phyloP scores from a whole-genome alignment of 2,329 filamentous ascomycete species.

The Neospermospora avenae region DNA sequence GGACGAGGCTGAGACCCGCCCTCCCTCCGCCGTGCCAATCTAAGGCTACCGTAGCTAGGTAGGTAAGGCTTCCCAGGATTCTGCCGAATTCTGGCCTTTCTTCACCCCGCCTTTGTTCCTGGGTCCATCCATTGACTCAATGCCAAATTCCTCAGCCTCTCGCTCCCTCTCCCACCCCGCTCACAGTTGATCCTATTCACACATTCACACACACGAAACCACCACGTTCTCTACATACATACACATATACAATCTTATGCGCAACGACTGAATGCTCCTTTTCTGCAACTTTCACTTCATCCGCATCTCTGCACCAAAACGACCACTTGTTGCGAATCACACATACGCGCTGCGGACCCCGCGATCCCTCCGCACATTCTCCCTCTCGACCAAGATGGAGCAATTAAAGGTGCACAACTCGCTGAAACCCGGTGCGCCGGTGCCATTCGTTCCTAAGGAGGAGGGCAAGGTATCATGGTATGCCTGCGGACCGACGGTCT shows the following conservation, averaged over 20 bases:
- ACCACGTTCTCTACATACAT: neutral
- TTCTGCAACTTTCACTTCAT: slow-evolving; percentile 13
- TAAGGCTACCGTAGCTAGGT: too few relatives aligned
- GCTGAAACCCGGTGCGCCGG: slow-evolving; percentile 30
- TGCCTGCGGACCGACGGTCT: slow-evolving; percentile 68
- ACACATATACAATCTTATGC: neutral
- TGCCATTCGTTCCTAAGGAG: slow-evolving; percentile 31
- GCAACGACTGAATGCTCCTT: slow-evolving; percentile 19
- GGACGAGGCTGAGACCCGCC: neutral
- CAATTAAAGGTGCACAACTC: slow-evolving; percentile 35
- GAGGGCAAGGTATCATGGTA: slow-evolving; percentile 55
- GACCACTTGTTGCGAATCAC: too few relatives aligned
- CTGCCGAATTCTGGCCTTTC: neutral
- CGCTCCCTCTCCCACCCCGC: neutral
- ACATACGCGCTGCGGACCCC: neutral
- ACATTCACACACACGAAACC: too few relatives aligned
- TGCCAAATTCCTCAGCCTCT: neutral
- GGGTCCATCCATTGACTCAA: neutral
- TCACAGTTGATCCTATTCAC: neutral
- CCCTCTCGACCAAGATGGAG: slow-evolving; percentile 22
- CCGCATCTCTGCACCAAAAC: slow-evolving; percentile 12
- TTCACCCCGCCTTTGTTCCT: neutral
- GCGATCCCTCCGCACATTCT: slow-evolving; percentile 11
- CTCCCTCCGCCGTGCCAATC: too few relatives aligned
- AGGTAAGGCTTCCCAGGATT: neutral